Evolutionary conservation across 768 basidiomycete species (phyloP).

Genomic region (Rhizopogon roseolus): DNA sequence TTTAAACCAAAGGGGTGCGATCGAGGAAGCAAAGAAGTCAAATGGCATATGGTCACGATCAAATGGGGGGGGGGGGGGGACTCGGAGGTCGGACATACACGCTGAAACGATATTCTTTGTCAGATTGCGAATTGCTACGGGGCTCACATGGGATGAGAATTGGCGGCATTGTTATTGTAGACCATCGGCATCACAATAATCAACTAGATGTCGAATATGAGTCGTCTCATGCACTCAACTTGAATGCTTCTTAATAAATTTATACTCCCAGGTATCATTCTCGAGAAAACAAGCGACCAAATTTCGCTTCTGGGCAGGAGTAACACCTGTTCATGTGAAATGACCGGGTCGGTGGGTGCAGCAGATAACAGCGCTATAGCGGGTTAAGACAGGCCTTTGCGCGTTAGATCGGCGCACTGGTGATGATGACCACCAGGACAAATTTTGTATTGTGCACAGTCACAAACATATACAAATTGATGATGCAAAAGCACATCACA

Average conservation of each 20-base stretch:
- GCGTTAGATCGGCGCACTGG: conserved; percentile 54
- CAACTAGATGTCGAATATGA: conserved; percentile 78
- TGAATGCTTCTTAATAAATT: conserved; percentile 72
- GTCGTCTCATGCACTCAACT: conserved; percentile 85
- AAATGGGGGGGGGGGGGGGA: not conserved
- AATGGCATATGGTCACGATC: not conserved
- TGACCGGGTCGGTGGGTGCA: not conserved
- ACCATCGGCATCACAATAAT: not conserved
- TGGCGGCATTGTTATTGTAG: not conserved
- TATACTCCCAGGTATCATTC: conserved; percentile 54
- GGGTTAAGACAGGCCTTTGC: conserved; percentile 76
- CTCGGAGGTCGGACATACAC: no score
- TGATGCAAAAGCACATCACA: no score
- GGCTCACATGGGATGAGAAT: no score
- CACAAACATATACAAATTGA: no score
- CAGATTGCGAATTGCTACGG: no score
- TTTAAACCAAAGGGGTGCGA: not conserved
- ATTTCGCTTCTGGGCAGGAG: conserved; percentile 92
- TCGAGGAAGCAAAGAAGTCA: not conserved
- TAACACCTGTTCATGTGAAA: conserved; percentile 65
- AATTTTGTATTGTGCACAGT: conserved; percentile 29
- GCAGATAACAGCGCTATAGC: conserved; percentile 34
- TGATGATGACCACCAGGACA: conserved; percentile 51
- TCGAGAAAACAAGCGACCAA: conserved; percentile 81
- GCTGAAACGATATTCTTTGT: not conserved